phyloP scores from a whole-genome alignment of 202 grass and related monocot species.

The Cymbopogon flexuosus region DNA sequence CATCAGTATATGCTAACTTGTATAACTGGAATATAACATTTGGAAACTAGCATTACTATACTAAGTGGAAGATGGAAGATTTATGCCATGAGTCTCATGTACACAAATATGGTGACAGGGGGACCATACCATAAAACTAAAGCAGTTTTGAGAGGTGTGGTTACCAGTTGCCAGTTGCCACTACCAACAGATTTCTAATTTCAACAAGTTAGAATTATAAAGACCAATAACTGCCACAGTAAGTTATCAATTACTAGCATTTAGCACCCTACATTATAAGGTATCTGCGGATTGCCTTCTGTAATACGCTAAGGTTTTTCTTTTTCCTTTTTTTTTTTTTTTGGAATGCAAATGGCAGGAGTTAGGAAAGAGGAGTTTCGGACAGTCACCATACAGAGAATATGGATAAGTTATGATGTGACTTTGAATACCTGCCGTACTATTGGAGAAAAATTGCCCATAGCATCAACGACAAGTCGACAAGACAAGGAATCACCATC shows the following conservation, averaged over 20 bases:
- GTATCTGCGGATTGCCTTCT: not conserved
- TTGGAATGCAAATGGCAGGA: not conserved
- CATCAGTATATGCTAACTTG: not conserved
- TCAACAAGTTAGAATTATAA: not conserved
- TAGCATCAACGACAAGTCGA: constrained; percentile 71
- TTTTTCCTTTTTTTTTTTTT: not conserved
- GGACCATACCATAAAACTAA: not conserved
- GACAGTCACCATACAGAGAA: not conserved
- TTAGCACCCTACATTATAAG: not conserved
- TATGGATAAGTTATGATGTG: not conserved
- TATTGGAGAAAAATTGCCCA: constrained; percentile 97
- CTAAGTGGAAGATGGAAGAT: not conserved
- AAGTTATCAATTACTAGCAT: not conserved
- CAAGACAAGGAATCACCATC: constrained; percentile 58
- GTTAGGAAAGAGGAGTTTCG: not conserved
- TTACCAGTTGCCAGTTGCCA: not conserved
- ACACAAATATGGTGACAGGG: not conserved
- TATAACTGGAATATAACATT: not conserved
- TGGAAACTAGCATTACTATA: not conserved
- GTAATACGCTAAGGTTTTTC: not conserved
- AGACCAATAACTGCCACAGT: not conserved
- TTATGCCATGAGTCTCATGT: not conserved
- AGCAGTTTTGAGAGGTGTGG: not conserved
- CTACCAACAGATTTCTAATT: not conserved
- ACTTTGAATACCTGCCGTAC: constrained; percentile 61